phyloP scores from a whole-genome alignment of 2,329 filamentous ascomycete genomes.

The Calonectria pseudoreteaudii region DNA sequence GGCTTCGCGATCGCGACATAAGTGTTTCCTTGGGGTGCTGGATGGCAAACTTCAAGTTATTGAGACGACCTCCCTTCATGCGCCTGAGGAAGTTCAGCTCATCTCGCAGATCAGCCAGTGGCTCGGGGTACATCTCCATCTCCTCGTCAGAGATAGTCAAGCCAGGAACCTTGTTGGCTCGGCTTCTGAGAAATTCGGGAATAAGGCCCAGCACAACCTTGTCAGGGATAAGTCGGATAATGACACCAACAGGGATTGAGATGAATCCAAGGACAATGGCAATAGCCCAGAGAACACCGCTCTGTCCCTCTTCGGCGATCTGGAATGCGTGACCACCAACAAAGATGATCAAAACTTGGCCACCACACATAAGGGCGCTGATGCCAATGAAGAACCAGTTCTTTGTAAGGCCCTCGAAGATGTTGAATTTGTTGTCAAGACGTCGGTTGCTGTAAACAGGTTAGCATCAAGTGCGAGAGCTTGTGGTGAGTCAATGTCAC shows the following conservation, averaged over 20 bases:
- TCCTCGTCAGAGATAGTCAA: conserved; percentile 75
- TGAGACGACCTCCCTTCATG: conserved; percentile 84
- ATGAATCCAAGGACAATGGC: conserved; percentile 85
- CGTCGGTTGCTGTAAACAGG: conserved; percentile 77
- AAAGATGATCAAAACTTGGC: conserved; percentile 90
- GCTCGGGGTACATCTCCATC: conserved; percentile 76
- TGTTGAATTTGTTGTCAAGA: conserved; percentile 94
- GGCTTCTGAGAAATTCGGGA: conserved; percentile 64
- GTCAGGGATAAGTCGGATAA: conserved; percentile 88
- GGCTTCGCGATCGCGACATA: conserved; percentile 70
- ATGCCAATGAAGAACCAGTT: conserved; percentile 94
- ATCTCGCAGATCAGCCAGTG: conserved; percentile 80
- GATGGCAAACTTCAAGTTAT: conserved; percentile 83
- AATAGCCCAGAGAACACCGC: conserved; percentile 85
- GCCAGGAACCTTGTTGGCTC: conserved; percentile 60
- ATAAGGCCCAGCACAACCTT: conserved; percentile 67
- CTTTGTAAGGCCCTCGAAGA: conserved; percentile 86
- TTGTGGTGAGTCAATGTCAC: conserved; percentile 47
- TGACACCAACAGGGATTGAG: conserved; percentile 86
- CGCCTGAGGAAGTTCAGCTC: conserved; percentile 84
- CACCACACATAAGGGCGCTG: conserved; percentile 87
- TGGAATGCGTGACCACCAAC: conserved; percentile 86
- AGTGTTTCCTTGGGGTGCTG: conserved; percentile 80
- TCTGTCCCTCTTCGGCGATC: conserved; percentile 71
- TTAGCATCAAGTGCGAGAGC: conserved; percentile 24